Percentiles rank a stretch among this genome's conserved stretches.
Evolutionary conservation across 805 yeast genomes (phyloP).

Genomic region (Starmerella davenportii): DNA sequence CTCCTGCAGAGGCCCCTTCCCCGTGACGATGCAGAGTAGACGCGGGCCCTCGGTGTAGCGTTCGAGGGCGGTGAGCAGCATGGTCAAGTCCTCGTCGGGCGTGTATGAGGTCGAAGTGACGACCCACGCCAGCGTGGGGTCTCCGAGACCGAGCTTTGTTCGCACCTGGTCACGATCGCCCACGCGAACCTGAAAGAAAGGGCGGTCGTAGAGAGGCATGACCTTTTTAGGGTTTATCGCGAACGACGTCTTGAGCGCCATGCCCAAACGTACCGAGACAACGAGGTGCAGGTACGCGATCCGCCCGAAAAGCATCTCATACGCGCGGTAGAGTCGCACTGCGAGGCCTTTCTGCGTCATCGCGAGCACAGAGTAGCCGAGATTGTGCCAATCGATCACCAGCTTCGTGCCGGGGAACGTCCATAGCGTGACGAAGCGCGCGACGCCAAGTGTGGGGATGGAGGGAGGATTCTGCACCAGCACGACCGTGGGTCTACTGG

Average conservation of each 20-base stretch:
- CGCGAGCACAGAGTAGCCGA: constrained; percentile 68
- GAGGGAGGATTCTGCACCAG: constrained; percentile 79
- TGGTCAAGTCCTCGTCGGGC: constrained; percentile 74
- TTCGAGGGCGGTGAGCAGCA: constrained; percentile 51
- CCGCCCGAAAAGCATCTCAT: constrained; percentile 47
- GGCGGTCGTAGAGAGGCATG: constrained; percentile 67
- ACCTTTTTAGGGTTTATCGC: constrained; percentile 33
- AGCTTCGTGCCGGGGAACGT: constrained; percentile 39
- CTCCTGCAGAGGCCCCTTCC: constrained; percentile 72
- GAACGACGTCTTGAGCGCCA: constrained; percentile 39
- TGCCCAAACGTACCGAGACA: constrained; percentile 60
- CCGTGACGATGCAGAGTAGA: constrained; percentile 68
- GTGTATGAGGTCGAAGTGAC: constrained; percentile 88
- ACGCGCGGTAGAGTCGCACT: constrained; percentile 34
- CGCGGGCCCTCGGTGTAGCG: constrained; percentile 23
- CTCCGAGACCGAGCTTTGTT: constrained; percentile 24
- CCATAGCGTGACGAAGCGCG: constrained; percentile 34
- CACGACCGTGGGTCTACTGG: constrained; percentile 27
- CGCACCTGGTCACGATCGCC: constrained; percentile 22
- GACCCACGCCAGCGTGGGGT: constrained; percentile 48
- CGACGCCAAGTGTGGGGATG: constrained; percentile 57
- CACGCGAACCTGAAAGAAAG: constrained; percentile 46
- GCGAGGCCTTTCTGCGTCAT: constrained; percentile 26
- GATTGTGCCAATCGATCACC: constrained; percentile 90
- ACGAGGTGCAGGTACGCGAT: constrained; percentile 58